A percentile compares a stretch with the other conserved stretches of the same genome.
These are phyloP conservation scores for Endocarpon pusillum DNA, from an alignment of 495 filamentous ascomycete species.

Conservation along the genomic window DNA sequence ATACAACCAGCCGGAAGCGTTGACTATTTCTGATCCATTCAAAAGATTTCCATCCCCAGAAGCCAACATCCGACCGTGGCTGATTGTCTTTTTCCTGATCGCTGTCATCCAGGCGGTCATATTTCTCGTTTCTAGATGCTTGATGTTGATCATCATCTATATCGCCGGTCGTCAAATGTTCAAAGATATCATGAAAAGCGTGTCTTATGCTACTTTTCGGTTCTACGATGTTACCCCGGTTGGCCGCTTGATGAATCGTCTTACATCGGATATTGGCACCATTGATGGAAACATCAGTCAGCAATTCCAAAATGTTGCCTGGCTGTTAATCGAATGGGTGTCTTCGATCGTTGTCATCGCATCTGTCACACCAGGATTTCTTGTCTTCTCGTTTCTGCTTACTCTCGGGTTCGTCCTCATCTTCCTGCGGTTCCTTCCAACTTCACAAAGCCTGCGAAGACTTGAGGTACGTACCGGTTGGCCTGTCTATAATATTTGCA, in stretches of 20 bases:
- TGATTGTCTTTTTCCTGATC: constrained; percentile 45
- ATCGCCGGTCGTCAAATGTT: constrained; percentile 58
- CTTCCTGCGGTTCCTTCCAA: constrained; percentile 58
- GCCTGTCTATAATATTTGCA: too few relatives aligned
- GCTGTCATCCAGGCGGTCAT: constrained; percentile 38
- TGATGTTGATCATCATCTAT: constrained; percentile 57
- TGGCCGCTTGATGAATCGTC: constrained; percentile 69
- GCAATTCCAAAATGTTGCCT: constrained; percentile 48
- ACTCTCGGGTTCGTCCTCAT: constrained; percentile 45
- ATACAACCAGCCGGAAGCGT: constrained; percentile 28
- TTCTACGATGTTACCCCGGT: constrained; percentile 79
- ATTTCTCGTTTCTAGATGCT: constrained; percentile 33
- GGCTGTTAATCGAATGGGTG: constrained; percentile 47
- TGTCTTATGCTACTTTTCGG: constrained; percentile 64
- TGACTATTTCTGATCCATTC: constrained; percentile 23
- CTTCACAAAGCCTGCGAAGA: constrained; percentile 63
- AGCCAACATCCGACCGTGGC: constrained; percentile 56
- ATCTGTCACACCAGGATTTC: constrained; percentile 53
- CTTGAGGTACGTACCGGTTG: constrained; percentile 37
- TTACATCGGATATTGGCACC: constrained; percentile 72
- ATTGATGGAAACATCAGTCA: constrained; percentile 61
- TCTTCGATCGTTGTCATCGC: constrained; percentile 58
- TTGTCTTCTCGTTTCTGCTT: constrained; percentile 49
- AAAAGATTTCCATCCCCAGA: constrained; percentile 44
- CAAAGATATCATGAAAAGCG: constrained; percentile 43